Base-by-base conservation (phyloP, 1,284 basidiomycete genomes). In the Hypsizygus ulmarius region DNA sequence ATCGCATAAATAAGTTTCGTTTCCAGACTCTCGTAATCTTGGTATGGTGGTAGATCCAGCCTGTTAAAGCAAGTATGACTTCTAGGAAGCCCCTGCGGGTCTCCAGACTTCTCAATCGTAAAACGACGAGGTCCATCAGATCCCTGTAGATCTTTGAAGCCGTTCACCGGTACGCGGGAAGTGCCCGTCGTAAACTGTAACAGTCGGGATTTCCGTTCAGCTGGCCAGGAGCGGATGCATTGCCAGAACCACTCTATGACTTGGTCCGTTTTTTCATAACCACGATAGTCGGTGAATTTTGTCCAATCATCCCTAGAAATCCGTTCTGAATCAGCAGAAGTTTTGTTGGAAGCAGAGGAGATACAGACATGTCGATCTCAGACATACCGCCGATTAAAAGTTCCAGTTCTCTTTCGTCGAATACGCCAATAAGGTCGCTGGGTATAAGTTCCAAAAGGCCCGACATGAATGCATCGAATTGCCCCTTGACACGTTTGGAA, bases 241-340 rank as follows among this genome's bases (percentile, higher is more conserved):
- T 98, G 89, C 97, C 97, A 99, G 82, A 99, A 99, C 97, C 97
- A 99, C 66, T 97, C 93, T 55, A 99, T 93, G 51, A 99, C 96
- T 66, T 95, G 88, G 67, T 96, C 93, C 21, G 82, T 88, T 70
- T 87, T 87, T 65, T 88, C 86, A 63, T 90, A 90, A 8, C 84
- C 87, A 55, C 87, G 82, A 63, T 90, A 92, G 64, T 91, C 89
- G 15, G 88, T 91, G 67, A 87, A 90, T 64, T 90, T 90, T 54
- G 82, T 85, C 88, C 87, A 90, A 60, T 91, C 87, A 58, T 91
- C 88, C 64, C 87, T 90, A 48, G 8, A 45, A 40, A 54, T 50
- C 19, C 9, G 28, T 52, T 39, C 19, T 51, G 18, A 45, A 16
- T 32, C 19, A 18, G 27, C 14, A 32, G 3, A 28, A 16, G 7